A percentile compares a stretch with the other conserved stretches of the same genome.
Conservation (phyloP, 2,329 filamentous ascomycete species). For the Aspergillus pseudoviridinutans region DNA sequence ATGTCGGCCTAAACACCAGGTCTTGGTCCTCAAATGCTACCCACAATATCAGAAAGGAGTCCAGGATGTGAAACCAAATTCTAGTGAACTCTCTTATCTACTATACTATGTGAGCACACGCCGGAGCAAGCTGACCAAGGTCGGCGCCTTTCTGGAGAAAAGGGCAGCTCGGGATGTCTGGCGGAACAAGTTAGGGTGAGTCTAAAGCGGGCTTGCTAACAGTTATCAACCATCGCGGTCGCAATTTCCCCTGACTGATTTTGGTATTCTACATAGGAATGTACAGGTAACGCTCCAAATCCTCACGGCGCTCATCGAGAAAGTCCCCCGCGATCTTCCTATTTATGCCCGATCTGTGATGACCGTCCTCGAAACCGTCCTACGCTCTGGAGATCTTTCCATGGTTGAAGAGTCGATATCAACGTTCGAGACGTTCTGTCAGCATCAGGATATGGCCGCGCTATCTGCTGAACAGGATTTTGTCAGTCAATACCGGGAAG, state of each 20-base stretch:
- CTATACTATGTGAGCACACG: constrained; percentile 95
- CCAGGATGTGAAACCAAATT: constrained; percentile 91
- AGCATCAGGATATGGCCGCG: constrained; percentile 78
- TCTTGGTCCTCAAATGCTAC: constrained; percentile 93
- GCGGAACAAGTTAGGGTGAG: constrained; percentile 79
- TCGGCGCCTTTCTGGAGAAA: constrained; percentile 90
- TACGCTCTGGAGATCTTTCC: constrained; percentile 81
- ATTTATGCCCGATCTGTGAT: constrained; percentile 83
- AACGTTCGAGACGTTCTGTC: constrained; percentile 84
- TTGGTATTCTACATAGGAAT: constrained; percentile 55
- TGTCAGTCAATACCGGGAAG: constrained; percentile 73
- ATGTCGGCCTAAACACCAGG: constrained; percentile 90
- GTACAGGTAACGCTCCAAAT: constrained; percentile 95
- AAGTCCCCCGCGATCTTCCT: constrained; percentile 82
- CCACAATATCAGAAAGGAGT: constrained; percentile 86
- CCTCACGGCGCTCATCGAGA: constrained; percentile 85
- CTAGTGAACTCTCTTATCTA: constrained; percentile 93
- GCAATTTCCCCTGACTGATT: constrained; percentile 1
- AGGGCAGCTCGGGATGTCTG: constrained; percentile 89
- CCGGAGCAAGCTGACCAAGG: constrained; percentile 92
- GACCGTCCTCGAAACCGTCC: constrained; percentile 75
- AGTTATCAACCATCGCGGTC: constrained; percentile 8
- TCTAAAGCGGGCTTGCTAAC: constrained; percentile 11
- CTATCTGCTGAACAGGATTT: constrained; percentile 84
- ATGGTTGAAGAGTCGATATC: constrained; percentile 88